Evolutionary conservation across 345 rosid species (phyloP).

Genomic region (Ceriops tagal): DNA sequence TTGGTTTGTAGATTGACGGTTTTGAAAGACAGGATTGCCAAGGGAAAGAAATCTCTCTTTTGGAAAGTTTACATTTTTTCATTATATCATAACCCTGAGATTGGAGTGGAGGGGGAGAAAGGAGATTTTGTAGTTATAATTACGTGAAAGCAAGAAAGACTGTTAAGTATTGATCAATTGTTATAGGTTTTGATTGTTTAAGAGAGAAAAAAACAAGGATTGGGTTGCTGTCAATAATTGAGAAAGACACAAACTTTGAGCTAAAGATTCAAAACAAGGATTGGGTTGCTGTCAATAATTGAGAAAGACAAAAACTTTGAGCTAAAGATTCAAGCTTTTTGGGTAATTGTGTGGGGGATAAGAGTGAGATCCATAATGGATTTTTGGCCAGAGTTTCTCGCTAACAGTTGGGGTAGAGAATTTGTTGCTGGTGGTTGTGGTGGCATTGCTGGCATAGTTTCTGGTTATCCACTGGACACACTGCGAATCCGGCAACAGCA

Average conservation of each 20-base stretch:
- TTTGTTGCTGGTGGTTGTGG: conserved; percentile 94
- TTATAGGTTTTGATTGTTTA: too few relatives aligned
- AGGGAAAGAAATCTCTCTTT: too few relatives aligned
- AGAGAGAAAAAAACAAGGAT: background rate
- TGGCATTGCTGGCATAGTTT: conserved; percentile 84
- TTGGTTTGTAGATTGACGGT: too few relatives aligned
- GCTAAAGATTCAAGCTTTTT: background rate
- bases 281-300: background rate
- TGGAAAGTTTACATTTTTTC: too few relatives aligned
- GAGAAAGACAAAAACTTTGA: background rate
- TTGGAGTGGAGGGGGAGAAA: too few relatives aligned
- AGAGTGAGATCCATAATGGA: conserved; percentile 46
- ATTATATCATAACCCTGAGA: too few relatives aligned
- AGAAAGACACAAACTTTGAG: background rate
- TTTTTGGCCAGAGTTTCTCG: conserved; percentile 93
- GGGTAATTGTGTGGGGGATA: conserved; percentile 1
- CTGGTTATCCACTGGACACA: conserved; percentile 92
- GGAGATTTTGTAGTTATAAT: too few relatives aligned
- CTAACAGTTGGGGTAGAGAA: conserved; percentile 75
- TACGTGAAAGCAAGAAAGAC: too few relatives aligned
- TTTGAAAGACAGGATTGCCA: too few relatives aligned
- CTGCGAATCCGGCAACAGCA: conserved; percentile 72
- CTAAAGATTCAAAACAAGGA: background rate
- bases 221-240: background rate
- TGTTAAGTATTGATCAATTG: too few relatives aligned